Base-by-base conservation (phyloP, 2,329 filamentous ascomycete genomes). In the Aschersonia sp. region DNA sequence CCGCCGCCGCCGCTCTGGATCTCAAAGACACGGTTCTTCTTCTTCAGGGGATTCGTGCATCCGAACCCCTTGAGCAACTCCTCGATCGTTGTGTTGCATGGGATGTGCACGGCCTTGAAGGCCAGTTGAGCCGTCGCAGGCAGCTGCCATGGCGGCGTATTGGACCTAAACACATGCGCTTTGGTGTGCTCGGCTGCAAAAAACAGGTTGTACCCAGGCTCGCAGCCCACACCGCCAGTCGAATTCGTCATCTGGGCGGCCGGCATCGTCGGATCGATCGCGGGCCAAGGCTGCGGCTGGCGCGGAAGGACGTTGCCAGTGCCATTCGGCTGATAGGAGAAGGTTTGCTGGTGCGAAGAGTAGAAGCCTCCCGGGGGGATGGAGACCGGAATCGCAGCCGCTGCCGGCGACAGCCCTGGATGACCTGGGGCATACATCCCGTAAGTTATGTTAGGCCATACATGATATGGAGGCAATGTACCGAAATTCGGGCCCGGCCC, bases 201-300 rank as follows among this genome's bases (percentile, higher is more conserved):
- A 56, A 80, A 72, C 60, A 79, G 78, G 62, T 78, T 77, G 64
- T 79, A 82, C 2, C 77, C 79, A 0, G 74, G 75, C 54, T 81
- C 77, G 50, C 73, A 73, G 41, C 77, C 75, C 1, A 72, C 66
- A 29, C 76, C 76, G 43, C 77, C 74, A 0, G 73, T 74, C 0
- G 71, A 68, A 61, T 81, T 79, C 44, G 67, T 68, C 62, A 81
- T 64, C 52, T 76, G 72, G 31, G 71, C 66, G 0, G 74, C 73
- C 0, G 75, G 73, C 50, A 74, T 69, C 2, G 65, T 59, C 0
- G 62, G 50, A 52, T 73, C 66, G 49, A 71, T 64, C 6, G 55
- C 55, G 0, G 74, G 72, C 22, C 64, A 63, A 0, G 66, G 57
- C 47, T 68, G 64, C 0, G 69, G 65, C n/a, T 62, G 54, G 3